phyloP scores from a whole-genome alignment of 2,329 filamentous ascomycete species.

The Aspergillus chevalieri region DNA sequence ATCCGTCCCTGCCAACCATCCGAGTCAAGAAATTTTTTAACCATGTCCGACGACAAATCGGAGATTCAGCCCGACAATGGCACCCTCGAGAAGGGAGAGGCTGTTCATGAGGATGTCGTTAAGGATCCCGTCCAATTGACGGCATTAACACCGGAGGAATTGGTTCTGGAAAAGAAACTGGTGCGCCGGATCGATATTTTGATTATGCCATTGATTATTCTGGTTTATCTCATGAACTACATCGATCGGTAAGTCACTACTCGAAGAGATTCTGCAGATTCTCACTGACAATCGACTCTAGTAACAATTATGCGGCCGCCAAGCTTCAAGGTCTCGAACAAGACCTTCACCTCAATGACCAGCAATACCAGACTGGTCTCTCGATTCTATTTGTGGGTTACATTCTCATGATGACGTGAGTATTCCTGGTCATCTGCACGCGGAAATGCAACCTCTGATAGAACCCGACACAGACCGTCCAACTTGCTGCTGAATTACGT shows the following conservation, averaged over 20 bases:
- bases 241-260: constrained; percentile 33
- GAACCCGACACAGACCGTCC: constrained; percentile 21
- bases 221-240: constrained; percentile 41
- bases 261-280: not conserved
- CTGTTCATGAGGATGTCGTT: constrained; percentile 32
- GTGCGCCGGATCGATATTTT: constrained; percentile 31
- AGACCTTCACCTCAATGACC: constrained; percentile 24
- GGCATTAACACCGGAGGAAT: constrained; percentile 22
- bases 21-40: not conserved
- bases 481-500: constrained; percentile 29
- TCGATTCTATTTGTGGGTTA: constrained; percentile 34
- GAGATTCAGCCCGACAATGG: constrained; percentile 7
- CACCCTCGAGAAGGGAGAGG: constrained; percentile 12
- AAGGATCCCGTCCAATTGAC: constrained; percentile 2
- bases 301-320: constrained; percentile 37
- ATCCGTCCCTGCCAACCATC: too few relatives aligned
- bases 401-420: constrained; percentile 18
- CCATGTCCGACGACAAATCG: constrained; percentile 1
- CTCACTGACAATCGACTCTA: not conserved
- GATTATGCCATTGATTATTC: constrained; percentile 37
- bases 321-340: constrained; percentile 28
- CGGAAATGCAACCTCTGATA: not conserved
- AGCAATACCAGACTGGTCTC: constrained; percentile 28
- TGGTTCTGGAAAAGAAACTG: constrained; percentile 31
- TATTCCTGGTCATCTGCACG: not conserved